phyloP scores from a whole-genome alignment of 164 flowering plant genomes.

The Cinnamomum micranthum region DNA sequence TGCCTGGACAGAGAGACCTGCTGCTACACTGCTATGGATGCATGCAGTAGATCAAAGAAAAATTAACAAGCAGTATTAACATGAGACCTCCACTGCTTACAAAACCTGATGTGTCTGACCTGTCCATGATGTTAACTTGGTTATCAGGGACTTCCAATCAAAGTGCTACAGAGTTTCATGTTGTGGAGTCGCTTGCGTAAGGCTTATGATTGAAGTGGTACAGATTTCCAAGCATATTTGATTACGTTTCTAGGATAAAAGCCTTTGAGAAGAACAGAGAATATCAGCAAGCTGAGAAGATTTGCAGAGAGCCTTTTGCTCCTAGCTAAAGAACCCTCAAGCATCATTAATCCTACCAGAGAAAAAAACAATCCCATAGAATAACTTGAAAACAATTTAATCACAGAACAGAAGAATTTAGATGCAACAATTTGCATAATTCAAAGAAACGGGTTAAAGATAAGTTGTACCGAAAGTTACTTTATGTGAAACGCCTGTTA shows the following conservation, averaged over 20 bases:
- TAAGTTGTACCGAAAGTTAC: too few relatives aligned
- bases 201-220: constrained; percentile 9
- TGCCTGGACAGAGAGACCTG: not conserved
- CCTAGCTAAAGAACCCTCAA: constrained; percentile 22
- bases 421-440: not conserved
- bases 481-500: too few relatives aligned
- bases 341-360: constrained; percentile 48
- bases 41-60: constrained; percentile 13
- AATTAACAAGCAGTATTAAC: constrained; percentile 12
- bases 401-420: constrained; percentile 2
- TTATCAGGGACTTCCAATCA: not conserved
- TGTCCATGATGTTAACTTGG: constrained; percentile 23
- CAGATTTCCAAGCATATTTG: constrained; percentile 33
- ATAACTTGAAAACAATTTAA: constrained; percentile 5
- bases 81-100: constrained; percentile 63
- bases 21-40: not conserved
- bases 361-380: constrained; percentile 1
- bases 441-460: too few relatives aligned
- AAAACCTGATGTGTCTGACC: constrained; percentile 46
- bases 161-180: not conserved
- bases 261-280: constrained; percentile 36
- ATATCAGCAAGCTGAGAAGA: constrained; percentile 20
- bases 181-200: constrained; percentile 8
- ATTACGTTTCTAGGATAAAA: constrained; percentile 63
- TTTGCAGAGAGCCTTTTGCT: constrained; percentile 31